These are phyloP conservation scores for Chlamydomonas eustigma DNA, from an alignment of 139 green algal genomes.

Conservation along the genomic window DNA sequence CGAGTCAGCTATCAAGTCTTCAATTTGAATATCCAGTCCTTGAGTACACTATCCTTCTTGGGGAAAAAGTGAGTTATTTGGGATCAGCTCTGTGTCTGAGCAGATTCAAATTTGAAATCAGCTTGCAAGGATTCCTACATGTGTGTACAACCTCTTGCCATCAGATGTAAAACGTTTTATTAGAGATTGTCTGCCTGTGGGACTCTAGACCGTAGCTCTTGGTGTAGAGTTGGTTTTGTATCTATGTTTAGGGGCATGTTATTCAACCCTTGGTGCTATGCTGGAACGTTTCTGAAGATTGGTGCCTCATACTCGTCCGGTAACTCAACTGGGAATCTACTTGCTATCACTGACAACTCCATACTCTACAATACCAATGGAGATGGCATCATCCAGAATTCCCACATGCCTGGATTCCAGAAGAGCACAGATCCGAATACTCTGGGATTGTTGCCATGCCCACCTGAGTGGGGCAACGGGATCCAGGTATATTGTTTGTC, in stretches of 20 bases:
- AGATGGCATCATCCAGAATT: background rate
- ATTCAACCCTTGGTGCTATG: constrained; percentile 33
- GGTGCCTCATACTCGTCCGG: constrained; percentile 6
- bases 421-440: background rate
- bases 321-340: background rate
- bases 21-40: constrained; percentile 11
- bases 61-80: background rate
- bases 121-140: no score
- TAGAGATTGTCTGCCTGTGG: no score
- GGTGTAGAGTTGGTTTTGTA: no score
- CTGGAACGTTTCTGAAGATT: constrained; percentile 28
- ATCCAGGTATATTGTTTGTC: background rate
- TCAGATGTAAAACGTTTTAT: no score
- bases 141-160: no score
- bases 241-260: constrained; percentile 15
- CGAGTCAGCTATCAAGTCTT: constrained; percentile 11
- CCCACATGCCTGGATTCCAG: constrained; percentile 21
- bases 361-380: background rate
- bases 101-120: no score
- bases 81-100: no score
- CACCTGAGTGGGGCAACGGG: constrained; percentile 30
- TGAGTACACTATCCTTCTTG: constrained; percentile 17
- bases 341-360: background rate
- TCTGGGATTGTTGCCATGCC: constrained; percentile 17
- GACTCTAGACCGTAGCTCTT: no score